A percentile compares a stretch with the other conserved stretches of the same genome.
Conservation (phyloP, 2,329 filamentous ascomycete genomes). For the Aspergillus amoenus region DNA sequence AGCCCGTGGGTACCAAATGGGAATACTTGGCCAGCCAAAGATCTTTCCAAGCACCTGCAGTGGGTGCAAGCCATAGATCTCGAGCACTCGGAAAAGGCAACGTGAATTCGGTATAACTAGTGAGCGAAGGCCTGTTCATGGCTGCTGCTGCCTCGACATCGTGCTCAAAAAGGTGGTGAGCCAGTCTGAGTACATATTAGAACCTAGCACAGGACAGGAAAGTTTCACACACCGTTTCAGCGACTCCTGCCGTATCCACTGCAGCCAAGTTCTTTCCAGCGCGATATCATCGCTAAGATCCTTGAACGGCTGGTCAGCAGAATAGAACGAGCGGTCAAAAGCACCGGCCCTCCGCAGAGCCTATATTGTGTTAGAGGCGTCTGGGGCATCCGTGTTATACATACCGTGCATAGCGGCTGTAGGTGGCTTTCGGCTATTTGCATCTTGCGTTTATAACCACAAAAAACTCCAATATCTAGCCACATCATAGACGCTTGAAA, state of each 20-base stretch:
- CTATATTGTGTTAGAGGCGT: background rate
- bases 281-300: background rate
- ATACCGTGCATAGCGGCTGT: conserved; percentile 7
- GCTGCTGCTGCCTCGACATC: conserved; percentile 5
- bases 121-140: conserved; percentile 4
- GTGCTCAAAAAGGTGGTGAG: conserved; percentile 4
- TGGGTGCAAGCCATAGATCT: conserved; percentile 7
- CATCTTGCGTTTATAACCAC: conserved; percentile 9
- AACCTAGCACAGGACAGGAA: background rate
- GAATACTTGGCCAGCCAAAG: background rate
- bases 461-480: conserved; percentile 7
- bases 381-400: background rate
- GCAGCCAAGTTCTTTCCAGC: background rate
- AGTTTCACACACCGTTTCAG: background rate
- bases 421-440: conserved; percentile 7
- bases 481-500: conserved; percentile 11
- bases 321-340: conserved; percentile 7
- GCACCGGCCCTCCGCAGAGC: conserved; percentile 2
- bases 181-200: background rate
- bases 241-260: conserved; percentile 4
- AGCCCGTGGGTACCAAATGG: background rate
- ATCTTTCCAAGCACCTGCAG: background rate
- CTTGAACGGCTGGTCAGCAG: background rate
- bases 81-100: conserved; percentile 6
- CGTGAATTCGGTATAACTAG: conserved; percentile 5